Evolutionary conservation across 176 grass and related monocot species (phyloP).

Genomic region (Musa acuminata): DNA sequence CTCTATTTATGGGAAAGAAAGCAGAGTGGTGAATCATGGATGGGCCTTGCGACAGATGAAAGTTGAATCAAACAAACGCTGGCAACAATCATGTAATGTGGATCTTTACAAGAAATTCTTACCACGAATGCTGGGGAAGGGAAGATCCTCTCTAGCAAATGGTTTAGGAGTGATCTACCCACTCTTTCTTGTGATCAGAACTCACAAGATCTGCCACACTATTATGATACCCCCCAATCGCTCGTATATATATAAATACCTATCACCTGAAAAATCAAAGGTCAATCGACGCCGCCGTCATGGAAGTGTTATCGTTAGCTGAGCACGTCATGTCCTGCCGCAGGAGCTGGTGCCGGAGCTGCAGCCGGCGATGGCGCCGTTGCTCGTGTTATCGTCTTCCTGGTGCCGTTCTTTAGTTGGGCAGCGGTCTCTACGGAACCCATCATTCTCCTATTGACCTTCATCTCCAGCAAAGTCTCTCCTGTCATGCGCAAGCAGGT

Average conservation of each 20-base stretch:
- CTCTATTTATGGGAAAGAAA: too few relatives aligned
- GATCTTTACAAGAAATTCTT: too few relatives aligned
- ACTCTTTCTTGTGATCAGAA: too few relatives aligned
- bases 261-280: neutral
- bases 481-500: constrained; percentile 1
- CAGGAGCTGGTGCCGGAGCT: constrained; percentile 19
- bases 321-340: neutral
- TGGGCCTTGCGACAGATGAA: too few relatives aligned
- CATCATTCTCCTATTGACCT: constrained; percentile 34
- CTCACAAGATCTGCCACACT: too few relatives aligned
- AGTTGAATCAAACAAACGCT: neutral
- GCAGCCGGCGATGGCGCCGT: constrained; percentile 13
- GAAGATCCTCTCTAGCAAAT: neutral
- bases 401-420: constrained; percentile 20
- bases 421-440: constrained; percentile 6
- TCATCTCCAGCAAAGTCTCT: constrained; percentile 18
- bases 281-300: neutral
- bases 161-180: neutral
- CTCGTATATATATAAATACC: too few relatives aligned
- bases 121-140: neutral
- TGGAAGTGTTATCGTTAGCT: neutral
- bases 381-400: neutral
- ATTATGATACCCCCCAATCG: too few relatives aligned
- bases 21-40: too few relatives aligned
- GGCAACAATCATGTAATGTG: neutral